Conservation (phyloP, 805 yeast genomes). For the Lachancea thermotolerans region DNA sequence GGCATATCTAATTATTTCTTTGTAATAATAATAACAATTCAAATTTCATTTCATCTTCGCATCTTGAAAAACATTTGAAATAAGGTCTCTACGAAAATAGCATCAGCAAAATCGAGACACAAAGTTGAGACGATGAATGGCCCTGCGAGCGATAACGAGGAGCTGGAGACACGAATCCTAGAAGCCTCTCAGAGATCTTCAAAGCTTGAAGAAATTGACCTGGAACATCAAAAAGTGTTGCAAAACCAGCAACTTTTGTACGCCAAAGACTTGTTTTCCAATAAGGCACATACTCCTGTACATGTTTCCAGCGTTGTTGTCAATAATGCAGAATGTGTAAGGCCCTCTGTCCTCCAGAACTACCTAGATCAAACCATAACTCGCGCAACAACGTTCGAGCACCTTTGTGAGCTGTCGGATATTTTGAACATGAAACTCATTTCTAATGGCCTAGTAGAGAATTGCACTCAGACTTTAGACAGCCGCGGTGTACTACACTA, state of each 20-base stretch:
- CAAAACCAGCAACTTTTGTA: conserved; percentile 8
- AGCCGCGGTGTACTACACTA: conserved; percentile 15
- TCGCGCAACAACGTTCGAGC: conserved; percentile 21
- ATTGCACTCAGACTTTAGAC: conserved; percentile 17
- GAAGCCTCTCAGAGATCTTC: not conserved
- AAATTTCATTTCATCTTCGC: not conserved
- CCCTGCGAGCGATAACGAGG: not conserved
- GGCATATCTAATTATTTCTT: not conserved
- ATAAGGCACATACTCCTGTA: conserved; percentile 21
- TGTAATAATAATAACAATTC: not conserved
- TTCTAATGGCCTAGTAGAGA: conserved; percentile 24
- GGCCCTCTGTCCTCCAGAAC: conserved; percentile 18
- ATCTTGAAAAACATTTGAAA: not conserved
- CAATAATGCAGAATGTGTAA: conserved; percentile 15
- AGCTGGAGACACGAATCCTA: conserved; percentile 5
- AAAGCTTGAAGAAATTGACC: not conserved
- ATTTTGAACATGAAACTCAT: conserved; percentile 23
- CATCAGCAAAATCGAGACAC: not conserved
- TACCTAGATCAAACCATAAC: conserved; percentile 26
- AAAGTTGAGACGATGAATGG: not conserved
- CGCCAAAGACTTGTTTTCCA: conserved; percentile 10
- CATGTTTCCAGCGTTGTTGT: conserved; percentile 19
- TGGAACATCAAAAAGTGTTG: conserved; percentile 2
- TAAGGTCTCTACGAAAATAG: not conserved
- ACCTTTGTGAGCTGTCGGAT: conserved; percentile 23